Evolutionary conservation across 2,329 filamentous ascomycete species (phyloP), one percentile per base, ranked within the genome.

Genomic region (Ceratocystis harringtonii): DNA sequence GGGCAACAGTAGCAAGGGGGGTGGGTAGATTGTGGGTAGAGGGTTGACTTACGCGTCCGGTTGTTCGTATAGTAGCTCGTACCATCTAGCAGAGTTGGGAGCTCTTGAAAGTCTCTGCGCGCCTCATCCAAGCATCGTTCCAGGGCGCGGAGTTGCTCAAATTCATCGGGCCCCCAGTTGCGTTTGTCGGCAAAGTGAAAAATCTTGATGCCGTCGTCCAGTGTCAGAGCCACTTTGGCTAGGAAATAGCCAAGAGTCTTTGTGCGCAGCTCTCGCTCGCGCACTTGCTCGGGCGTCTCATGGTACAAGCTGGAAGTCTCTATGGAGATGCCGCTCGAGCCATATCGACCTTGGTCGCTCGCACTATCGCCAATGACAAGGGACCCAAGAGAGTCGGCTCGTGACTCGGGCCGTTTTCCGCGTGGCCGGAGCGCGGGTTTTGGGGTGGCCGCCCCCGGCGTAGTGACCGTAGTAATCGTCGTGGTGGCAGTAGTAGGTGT

Each of bases 31-130:
- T 5, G 12, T 22, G 32, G 32, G 10, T 8, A 28, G 32, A 28
- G n/a, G 28, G 15, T 1, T 43, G 22, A 36, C 66, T 67, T 63
- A 67, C 66, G 60, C 1, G 66, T 67, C 7, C 63, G 66, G 70
- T 85, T 81, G 67, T 80, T 79, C 70, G 84, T 79, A 69, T 84
- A 84, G 72, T 84, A 81, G 58, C 78, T 75, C 69, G 80, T 77
- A 36, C 81, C 81, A 69, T 82, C 80, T 64, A 84, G 77, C 55
- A 84, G 74, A 60, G 76, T 76, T 25, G 78, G 78, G 67, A 85
- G 75, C 70, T 81, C 78, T 73, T 84, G 82, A 69, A 84, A 85
- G 73, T 85, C 82, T 72, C 77, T 78, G 73, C 80, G 82, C 65
- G 82, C 82, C 69, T 83, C 81, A 71, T 84, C 80, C 63, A 85